Conservation (phyloP, 75 land plant genomes). For the Pinus tabuliformis region DNA sequence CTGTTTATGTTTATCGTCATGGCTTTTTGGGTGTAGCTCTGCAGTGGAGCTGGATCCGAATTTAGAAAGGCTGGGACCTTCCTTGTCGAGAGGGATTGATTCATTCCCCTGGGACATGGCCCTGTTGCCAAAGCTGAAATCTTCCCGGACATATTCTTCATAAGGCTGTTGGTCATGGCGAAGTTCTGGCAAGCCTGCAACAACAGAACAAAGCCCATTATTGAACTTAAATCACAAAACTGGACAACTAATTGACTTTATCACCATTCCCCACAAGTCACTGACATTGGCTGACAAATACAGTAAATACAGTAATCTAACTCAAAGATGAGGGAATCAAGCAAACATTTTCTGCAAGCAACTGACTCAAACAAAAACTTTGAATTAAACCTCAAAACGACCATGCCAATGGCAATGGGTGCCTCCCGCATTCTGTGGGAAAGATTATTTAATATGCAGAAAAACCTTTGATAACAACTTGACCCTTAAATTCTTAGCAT, state of each 20-base stretch:
- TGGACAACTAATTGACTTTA: background rate
- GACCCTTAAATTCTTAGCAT: too few species aligned
- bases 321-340: too few species aligned
- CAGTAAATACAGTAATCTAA: too few species aligned
- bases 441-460: too few species aligned
- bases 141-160: conserved; percentile 68
- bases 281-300: too few species aligned
- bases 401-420: too few species aligned
- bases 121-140: conserved; percentile 86
- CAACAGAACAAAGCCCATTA: background rate
- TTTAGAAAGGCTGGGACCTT: conserved; percentile 64
- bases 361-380: too few species aligned
- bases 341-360: too few species aligned
- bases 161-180: conserved; percentile 13
- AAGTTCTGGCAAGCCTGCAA: conserved; percentile 2
- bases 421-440: too few species aligned
- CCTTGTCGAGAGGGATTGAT: conserved; percentile 18
- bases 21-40: conserved; percentile 70
- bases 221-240: background rate
- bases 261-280: too few species aligned
- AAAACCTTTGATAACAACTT: too few species aligned
- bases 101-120: conserved; percentile 28
- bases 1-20: conserved; percentile 26
- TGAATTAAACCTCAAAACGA: too few species aligned
- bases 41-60: conserved; percentile 75